These are phyloP conservation scores for Termitomyces sp. DNA, from an alignment of 1,284 basidiomycete species.

Conservation along the genomic window DNA sequence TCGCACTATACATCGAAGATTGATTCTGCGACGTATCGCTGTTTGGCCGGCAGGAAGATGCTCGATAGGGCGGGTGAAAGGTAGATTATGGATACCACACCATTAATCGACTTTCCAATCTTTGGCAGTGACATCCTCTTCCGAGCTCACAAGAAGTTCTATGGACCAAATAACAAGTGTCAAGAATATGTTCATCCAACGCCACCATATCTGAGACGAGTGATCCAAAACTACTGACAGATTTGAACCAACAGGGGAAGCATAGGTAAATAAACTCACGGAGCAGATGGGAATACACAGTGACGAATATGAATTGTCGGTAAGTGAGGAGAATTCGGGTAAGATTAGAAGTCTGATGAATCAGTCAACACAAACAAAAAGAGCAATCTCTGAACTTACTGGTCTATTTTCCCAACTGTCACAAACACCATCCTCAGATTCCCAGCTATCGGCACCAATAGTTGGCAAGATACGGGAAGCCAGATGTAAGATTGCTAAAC, in stretches of 20 bases:
- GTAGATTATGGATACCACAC: neutral
- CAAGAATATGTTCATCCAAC: slow-evolving; percentile 84
- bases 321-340: slow-evolving; percentile 75
- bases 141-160: slow-evolving; percentile 73
- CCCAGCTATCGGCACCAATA: slow-evolving; percentile 79
- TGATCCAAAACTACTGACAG: slow-evolving; percentile 61
- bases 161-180: slow-evolving; percentile 77
- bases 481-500: slow-evolving; percentile 78
- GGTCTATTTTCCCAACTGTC: slow-evolving; percentile 70
- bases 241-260: slow-evolving; percentile 4
- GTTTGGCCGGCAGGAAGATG: slow-evolving; percentile 14
- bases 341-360: slow-evolving; percentile 61
- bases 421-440: slow-evolving; percentile 57
- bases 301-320: slow-evolving; percentile 76
- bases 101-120: slow-evolving; percentile 75
- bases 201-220: slow-evolving; percentile 86
- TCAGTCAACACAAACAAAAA: slow-evolving; percentile 8
- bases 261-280: slow-evolving; percentile 39
- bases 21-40: slow-evolving; percentile 15
- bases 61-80: neutral
- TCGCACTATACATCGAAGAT: neutral
- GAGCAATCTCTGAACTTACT: slow-evolving; percentile 34
- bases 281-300: slow-evolving; percentile 78
- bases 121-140: slow-evolving; percentile 64
- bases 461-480: slow-evolving; percentile 82